Evolutionary conservation across 2,329 filamentous ascomycete genomes (phyloP), one percentile per base, ranked within the genome.

Genomic region (Nannizzia gypsea): DNA sequence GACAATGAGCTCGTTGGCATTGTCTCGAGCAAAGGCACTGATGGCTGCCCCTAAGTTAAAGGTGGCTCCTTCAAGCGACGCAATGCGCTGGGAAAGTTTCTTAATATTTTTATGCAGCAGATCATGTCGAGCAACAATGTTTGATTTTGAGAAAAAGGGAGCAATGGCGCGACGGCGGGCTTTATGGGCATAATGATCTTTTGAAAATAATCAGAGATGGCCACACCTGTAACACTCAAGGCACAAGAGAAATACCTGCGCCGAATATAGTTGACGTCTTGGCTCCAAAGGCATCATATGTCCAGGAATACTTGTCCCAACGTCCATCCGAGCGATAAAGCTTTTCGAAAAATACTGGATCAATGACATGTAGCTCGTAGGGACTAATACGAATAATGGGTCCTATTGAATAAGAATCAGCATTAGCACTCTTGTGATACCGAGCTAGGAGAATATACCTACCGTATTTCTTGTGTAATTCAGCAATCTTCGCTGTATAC

Each of bases 391-490:
- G 61, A 24, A 67, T 60, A 6, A 67, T 64, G 4, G 66, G 65
- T 8, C 62, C 65, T 67, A 40, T 42, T 36, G 9, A 13, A 8
- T 17, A 42, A 20, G 15, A 6, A 15, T 42, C n/a, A 20, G 3
- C n/a, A 22, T 3, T 54, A 36, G 8, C 31, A 3, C 9, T 3
- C n/a, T 36, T 36, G 31, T 8, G 31, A 6, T 36, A 36, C 13
- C 6, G 31, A 36, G 13, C 31, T 36, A n/a, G n/a, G 31, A 36
- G 9, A 11, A 11, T 3, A 36, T 13, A 36, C 31, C 31, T 61
- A 67, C 67, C 67, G 63, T 70, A 70, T 64, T 66, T 57, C 38
- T 64, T 56, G 52, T 70, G 68, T 58, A 70, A 62, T 57, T 68
- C 60, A 46, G 63, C 54, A 48, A 70, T 68, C 52, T 67, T 60